Conservation (phyloP, 2,329 filamentous ascomycete genomes). For the Ophiocordyceps robertsii region DNA sequence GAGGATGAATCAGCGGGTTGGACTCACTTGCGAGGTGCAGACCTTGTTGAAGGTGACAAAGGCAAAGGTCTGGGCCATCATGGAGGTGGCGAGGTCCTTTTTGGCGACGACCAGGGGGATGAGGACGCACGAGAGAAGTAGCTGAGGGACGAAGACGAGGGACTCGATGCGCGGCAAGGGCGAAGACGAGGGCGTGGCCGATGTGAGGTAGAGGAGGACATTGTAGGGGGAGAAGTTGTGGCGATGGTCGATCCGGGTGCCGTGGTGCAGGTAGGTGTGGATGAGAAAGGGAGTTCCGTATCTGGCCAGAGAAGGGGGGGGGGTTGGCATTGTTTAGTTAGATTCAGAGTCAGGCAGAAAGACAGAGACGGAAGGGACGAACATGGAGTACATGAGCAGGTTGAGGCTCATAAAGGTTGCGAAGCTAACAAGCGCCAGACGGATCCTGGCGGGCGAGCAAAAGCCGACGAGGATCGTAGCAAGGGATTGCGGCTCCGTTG, state of each 20-base stretch:
- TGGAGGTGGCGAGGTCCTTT: conserved; percentile 64
- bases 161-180: conserved; percentile 49
- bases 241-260: conserved; percentile 85
- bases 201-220: conserved; percentile 75
- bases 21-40: conserved; percentile 81
- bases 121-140: conserved; percentile 63
- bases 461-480: conserved; percentile 24
- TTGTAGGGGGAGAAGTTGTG: conserved; percentile 99
- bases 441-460: conserved; percentile 39
- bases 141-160: conserved; percentile 77
- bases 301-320: conserved; percentile 21
- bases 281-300: conserved; percentile 73
- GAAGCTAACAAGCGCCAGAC: conserved; percentile 51
- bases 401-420: conserved; percentile 64
- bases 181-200: conserved; percentile 38
- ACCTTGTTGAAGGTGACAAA: conserved; percentile 99
- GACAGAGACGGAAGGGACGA: conserved; percentile 17
- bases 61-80: conserved; percentile 92
- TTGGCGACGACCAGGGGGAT: conserved; percentile 69
- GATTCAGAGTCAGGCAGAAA: background rate
- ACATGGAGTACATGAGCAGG: conserved; percentile 62
- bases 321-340: conserved; percentile 1
- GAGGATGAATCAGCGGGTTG: background rate
- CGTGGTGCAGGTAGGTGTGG: conserved; percentile 87
- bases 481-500: conserved; percentile 6